phyloP scores from a whole-genome alignment of 2,329 filamentous ascomycete species.

The Trichophyton schoenleinii region DNA sequence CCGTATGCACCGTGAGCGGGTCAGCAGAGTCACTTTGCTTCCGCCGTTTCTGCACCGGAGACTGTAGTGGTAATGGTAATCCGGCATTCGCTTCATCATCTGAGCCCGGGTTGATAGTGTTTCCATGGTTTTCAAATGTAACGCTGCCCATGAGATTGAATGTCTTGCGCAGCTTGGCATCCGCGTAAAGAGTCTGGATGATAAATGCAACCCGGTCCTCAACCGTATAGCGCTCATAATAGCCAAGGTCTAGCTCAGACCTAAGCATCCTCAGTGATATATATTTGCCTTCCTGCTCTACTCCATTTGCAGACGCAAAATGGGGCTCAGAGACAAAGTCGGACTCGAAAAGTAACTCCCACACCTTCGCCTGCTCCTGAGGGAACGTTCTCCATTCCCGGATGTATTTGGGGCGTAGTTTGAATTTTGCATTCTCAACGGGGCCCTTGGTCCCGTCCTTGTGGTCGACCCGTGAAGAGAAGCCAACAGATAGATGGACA shows the following conservation, averaged over 20 bases:
- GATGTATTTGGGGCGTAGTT: slow-evolving; percentile 12
- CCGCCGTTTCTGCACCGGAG: slow-evolving; percentile 1
- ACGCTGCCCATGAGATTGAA: slow-evolving; percentile 11
- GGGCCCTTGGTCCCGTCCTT: slow-evolving; percentile 6
- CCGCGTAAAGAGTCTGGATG: slow-evolving; percentile 2
- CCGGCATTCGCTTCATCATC: not conserved
- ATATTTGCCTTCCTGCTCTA: slow-evolving; percentile 1
- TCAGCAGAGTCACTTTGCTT: not conserved
- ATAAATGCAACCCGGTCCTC: slow-evolving; percentile 5
- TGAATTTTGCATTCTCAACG: slow-evolving; percentile 10
- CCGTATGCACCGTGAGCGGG: not conserved
- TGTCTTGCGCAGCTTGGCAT: not conserved
- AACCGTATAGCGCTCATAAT: slow-evolving; percentile 9
- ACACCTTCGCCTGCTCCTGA: slow-evolving; percentile 7
- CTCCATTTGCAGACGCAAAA: slow-evolving; percentile 8
- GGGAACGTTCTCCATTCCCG: slow-evolving; percentile 8
- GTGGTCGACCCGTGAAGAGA: not conserved
- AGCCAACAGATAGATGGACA: slow-evolving; percentile 9
- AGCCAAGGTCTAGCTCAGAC: slow-evolving; percentile 12
- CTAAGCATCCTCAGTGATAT: not conserved
- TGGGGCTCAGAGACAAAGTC: slow-evolving; percentile 8
- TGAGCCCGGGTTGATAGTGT: slow-evolving; percentile 6
- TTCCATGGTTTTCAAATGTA: slow-evolving; percentile 14
- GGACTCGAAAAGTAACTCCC: slow-evolving; percentile 1
- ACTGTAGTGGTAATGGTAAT: not conserved